These are phyloP conservation scores for Trypanosomatidae sp. DNA, from an alignment of 208 protist genomes.

Conservation along the genomic window DNA sequence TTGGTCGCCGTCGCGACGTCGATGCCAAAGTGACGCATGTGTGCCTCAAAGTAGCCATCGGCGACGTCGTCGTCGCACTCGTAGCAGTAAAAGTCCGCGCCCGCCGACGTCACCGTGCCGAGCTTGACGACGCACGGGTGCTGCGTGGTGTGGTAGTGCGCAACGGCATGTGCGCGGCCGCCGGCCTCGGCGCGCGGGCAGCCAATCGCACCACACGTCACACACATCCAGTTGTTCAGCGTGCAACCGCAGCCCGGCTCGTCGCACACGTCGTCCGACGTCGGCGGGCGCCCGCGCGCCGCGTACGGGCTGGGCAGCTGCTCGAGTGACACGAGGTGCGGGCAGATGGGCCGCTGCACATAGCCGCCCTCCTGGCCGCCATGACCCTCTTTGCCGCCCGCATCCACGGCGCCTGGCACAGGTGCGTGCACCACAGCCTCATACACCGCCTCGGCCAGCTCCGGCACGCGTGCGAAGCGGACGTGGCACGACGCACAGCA, in stretches of 20 bases:
- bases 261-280: slow-evolving; percentile 29
- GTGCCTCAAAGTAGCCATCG: slow-evolving; percentile 87
- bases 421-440: slow-evolving; percentile 34
- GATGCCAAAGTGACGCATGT: slow-evolving; percentile 95
- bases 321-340: slow-evolving; percentile 66
- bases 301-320: slow-evolving; percentile 52
- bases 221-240: slow-evolving; percentile 93
- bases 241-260: slow-evolving; percentile 62
- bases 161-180: slow-evolving; percentile 92
- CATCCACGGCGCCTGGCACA: slow-evolving; percentile 39
- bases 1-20: slow-evolving; percentile 86
- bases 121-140: slow-evolving; percentile 94
- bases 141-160: slow-evolving; percentile 68
- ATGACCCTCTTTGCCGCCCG: neutral
- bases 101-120: slow-evolving; percentile 88
- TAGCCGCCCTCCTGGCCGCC: slow-evolving; percentile 5
- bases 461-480: slow-evolving; percentile 22
- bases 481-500: slow-evolving; percentile 42
- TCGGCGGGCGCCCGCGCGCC: slow-evolving; percentile 8
- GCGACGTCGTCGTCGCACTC: slow-evolving; percentile 89
- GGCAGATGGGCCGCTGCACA: slow-evolving; percentile 42
- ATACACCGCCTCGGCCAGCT: slow-evolving; percentile 36
- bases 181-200: slow-evolving; percentile 91
- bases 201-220: slow-evolving; percentile 87
- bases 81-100: slow-evolving; percentile 93